These are phyloP conservation scores for Trametes coccinea DNA, from an alignment of 768 basidiomycete genomes.

Conservation along the genomic window DNA sequence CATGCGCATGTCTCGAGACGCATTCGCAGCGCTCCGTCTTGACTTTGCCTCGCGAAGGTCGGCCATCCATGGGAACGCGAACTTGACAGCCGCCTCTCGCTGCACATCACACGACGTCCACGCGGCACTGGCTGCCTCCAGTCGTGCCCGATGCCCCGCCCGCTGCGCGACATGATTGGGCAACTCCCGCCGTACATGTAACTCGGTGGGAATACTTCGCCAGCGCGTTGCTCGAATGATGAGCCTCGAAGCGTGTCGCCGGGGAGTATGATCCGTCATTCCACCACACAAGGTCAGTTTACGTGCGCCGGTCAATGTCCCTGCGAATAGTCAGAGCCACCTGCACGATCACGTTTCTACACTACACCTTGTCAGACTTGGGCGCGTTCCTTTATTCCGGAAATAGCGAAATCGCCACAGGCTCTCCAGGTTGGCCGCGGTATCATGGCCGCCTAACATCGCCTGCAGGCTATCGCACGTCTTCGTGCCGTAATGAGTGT, in stretches of 20 bases:
- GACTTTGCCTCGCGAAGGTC: neutral
- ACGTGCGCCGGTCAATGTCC: neutral
- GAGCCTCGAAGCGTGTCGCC: neutral
- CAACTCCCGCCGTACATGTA: neutral
- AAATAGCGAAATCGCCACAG: neutral
- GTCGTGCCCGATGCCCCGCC: slow-evolving; percentile 20
- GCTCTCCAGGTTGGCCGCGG: slow-evolving; percentile 4
- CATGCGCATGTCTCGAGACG: neutral
- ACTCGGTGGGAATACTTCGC: slow-evolving; percentile 8
- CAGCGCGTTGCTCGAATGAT: slow-evolving; percentile 2
- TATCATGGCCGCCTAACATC: neutral
- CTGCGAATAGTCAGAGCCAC: neutral
- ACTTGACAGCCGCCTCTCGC: slow-evolving; percentile 20
- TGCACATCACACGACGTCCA: slow-evolving; percentile 21
- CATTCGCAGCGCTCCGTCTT: slow-evolving; percentile 9
- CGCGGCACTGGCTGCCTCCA: slow-evolving; percentile 6
- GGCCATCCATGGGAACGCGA: slow-evolving; percentile 17
- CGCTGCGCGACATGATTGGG: slow-evolving; percentile 18
- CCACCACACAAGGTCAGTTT: neutral
- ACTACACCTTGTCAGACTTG: slow-evolving; percentile 10
- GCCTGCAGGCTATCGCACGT: slow-evolving; percentile 15
- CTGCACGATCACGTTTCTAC: neutral
- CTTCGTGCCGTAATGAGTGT: slow-evolving; percentile 15
- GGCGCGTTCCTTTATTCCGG: neutral
- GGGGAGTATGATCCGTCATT: neutral